Conservation (phyloP, 768 basidiomycete genomes). For the Nidula microcarpa region DNA sequence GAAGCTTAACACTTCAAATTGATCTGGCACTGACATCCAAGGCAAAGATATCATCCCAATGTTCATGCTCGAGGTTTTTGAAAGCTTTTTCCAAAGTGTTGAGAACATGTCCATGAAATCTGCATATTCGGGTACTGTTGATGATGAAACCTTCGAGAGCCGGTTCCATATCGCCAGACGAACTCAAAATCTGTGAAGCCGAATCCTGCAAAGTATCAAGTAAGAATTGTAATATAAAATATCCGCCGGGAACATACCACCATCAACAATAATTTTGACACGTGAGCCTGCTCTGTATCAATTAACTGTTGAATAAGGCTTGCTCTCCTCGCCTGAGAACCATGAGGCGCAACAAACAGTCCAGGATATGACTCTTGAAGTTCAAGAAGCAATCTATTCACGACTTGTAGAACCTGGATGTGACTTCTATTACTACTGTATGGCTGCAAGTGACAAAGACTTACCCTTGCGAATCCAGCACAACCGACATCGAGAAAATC, state of each 20-base stretch:
- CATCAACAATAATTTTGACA: slow-evolving; percentile 19
- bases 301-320: slow-evolving; percentile 25
- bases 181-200: slow-evolving; percentile 21
- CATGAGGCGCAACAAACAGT: slow-evolving; percentile 23
- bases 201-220: slow-evolving; percentile 21
- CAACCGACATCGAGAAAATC: slow-evolving; percentile 28
- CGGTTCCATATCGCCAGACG: slow-evolving; percentile 9
- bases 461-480: slow-evolving; percentile 30
- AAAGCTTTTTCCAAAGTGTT: slow-evolving; percentile 8
- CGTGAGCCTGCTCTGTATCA: slow-evolving; percentile 27
- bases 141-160: slow-evolving; percentile 22
- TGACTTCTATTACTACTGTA: too few species aligned
- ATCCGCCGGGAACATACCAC: slow-evolving; percentile 16
- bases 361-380: slow-evolving; percentile 33
- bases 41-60: slow-evolving; percentile 22
- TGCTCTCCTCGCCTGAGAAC: slow-evolving; percentile 16
- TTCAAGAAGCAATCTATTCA: slow-evolving; percentile 26
- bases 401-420: slow-evolving; percentile 28
- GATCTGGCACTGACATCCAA: slow-evolving; percentile 11
- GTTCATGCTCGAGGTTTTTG: slow-evolving; percentile 4
- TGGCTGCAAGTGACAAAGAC: background rate
- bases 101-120: slow-evolving; percentile 20
- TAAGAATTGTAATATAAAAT: background rate
- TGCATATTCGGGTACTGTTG: slow-evolving; percentile 19
- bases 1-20: background rate